Evolutionary conservation across 495 filamentous ascomycete species (phyloP).

Genomic region (Aspergillus bertholletiae): DNA sequence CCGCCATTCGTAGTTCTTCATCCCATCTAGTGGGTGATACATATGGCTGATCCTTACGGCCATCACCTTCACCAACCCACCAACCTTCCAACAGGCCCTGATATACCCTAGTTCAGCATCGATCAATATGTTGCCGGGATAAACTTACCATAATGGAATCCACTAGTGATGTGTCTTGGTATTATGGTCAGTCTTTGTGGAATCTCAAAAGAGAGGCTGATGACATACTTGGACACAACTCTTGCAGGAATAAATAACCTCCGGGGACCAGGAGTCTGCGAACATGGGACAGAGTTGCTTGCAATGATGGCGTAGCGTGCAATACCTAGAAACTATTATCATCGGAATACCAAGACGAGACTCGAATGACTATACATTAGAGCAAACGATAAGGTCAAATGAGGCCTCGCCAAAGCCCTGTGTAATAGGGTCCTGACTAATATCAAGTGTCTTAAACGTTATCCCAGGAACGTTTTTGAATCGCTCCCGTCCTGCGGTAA

Average conservation of each 20-base stretch:
- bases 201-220: slow-evolving; percentile 9
- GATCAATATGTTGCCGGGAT: too few species aligned
- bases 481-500: not conserved
- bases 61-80: slow-evolving; percentile 32
- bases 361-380: too few species aligned
- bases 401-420: not conserved
- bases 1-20: slow-evolving; percentile 21
- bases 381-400: not conserved
- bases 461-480: not conserved
- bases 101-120: too few species aligned
- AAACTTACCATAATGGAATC: too few species aligned
- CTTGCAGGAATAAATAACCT: slow-evolving; percentile 29
- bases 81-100: too few species aligned
- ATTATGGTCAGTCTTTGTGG: too few species aligned
- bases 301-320: slow-evolving; percentile 41
- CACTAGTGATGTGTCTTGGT: too few species aligned
- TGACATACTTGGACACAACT: slow-evolving; percentile 13
- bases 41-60: slow-evolving; percentile 22
- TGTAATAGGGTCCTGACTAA: not conserved
- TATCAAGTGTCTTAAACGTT: not conserved
- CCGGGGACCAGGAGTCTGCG: slow-evolving; percentile 20
- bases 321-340: too few species aligned
- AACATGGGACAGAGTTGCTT: slow-evolving; percentile 32
- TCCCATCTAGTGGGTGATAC: slow-evolving; percentile 23
- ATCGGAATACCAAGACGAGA: too few species aligned